phyloP scores from a whole-genome alignment of 164 flowering plant genomes.

The Taxillus chinensis region DNA sequence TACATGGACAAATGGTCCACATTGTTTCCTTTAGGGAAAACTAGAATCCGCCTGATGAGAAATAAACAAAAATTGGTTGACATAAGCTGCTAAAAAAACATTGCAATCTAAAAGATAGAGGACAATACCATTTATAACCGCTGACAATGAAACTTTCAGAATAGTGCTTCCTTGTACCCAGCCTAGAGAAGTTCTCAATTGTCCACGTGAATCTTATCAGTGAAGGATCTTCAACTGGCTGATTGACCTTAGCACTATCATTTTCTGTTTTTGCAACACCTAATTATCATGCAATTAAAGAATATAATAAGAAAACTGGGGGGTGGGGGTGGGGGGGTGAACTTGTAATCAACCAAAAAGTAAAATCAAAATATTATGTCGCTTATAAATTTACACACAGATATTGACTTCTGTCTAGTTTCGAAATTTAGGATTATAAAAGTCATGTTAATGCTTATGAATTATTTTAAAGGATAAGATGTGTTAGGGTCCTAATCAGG shows the following conservation, averaged over 20 bases:
- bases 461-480: too few species aligned
- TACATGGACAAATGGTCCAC: conserved; percentile 5
- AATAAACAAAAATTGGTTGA: neutral
- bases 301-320: neutral
- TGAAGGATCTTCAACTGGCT: neutral
- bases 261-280: neutral
- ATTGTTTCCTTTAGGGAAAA: conserved; percentile 5
- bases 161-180: neutral
- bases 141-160: neutral
- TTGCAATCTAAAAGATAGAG: neutral
- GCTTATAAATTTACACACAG: too few species aligned
- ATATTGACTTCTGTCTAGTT: too few species aligned
- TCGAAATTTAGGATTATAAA: too few species aligned
- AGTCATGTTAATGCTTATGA: too few species aligned
- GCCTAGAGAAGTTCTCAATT: neutral
- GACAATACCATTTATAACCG: conserved; percentile 1
- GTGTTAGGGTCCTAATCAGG: too few species aligned
- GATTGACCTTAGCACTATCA: neutral
- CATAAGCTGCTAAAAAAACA: neutral
- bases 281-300: neutral
- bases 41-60: neutral
- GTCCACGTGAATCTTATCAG: neutral
- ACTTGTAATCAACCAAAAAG: too few species aligned
- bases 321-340: too few species aligned
- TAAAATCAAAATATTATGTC: too few species aligned